Percentiles rank a stretch among this genome's conserved stretches.
Evolutionary conservation across 768 basidiomycete genomes (phyloP).

Genomic region (Tephrocybe sp.): DNA sequence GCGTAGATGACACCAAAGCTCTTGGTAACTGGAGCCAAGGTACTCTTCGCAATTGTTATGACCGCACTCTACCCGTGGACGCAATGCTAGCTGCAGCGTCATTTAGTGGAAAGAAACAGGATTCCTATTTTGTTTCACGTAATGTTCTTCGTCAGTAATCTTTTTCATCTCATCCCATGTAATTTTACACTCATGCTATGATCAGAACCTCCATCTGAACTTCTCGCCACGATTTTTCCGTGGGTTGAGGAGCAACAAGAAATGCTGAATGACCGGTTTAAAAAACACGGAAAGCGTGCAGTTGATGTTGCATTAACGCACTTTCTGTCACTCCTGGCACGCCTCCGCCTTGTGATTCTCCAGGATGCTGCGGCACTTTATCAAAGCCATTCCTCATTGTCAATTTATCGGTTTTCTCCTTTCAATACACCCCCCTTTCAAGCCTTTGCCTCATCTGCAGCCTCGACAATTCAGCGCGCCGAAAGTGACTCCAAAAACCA

Average conservation of each 20-base stretch:
- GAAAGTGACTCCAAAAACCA: neutral
- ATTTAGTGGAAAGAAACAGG: too few relatives aligned
- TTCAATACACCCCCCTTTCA: neutral
- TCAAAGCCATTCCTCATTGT: neutral
- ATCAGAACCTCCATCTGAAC: too few relatives aligned
- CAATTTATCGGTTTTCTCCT: neutral
- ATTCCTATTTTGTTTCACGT: too few relatives aligned
- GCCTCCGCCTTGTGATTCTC: neutral
- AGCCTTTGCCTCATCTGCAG: neutral
- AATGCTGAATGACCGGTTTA: too few relatives aligned
- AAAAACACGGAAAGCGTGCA: too few relatives aligned
- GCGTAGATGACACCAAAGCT: slow-evolving; percentile 21
- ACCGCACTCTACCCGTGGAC: slow-evolving; percentile 22
- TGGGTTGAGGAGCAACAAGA: too few relatives aligned
- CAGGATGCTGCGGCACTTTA: slow-evolving; percentile 1
- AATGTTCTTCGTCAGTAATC: too few relatives aligned
- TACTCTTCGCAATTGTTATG: slow-evolving; percentile 20
- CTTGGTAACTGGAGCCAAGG: slow-evolving; percentile 13
- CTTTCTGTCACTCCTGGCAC: neutral
- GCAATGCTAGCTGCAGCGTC: too few relatives aligned
- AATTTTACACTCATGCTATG: too few relatives aligned
- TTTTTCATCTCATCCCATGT: too few relatives aligned
- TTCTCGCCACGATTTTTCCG: too few relatives aligned
- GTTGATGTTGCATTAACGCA: neutral
- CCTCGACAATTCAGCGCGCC: neutral